Base-by-base conservation (phyloP, 257 asterid species). In the Fraxinus quadrangulata region DNA sequence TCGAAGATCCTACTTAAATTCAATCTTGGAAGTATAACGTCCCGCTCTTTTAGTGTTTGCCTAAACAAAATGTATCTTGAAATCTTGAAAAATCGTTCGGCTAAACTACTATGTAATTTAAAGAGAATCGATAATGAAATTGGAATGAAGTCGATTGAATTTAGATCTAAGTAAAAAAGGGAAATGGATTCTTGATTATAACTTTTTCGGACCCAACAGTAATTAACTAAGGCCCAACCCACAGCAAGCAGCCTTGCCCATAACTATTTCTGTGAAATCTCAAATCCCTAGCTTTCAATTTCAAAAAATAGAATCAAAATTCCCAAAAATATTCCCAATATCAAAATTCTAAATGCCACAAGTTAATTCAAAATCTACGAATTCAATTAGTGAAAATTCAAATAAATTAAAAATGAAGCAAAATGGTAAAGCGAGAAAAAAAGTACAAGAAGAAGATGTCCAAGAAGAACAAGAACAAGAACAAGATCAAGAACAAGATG, bases 401-500 rank as follows among this genome's bases (percentile, higher is more conserved):
- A 42, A 28, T 24, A 30, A 49, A 81, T 56, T 70, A 33, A 69
- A 65, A 40, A 85, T 85, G 91, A 91, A 89, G 86, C 89, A 84
- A 69, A 84, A 85, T 74, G 85, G 87, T 12, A 90, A 86, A 85
- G 75, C 88, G 36, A 90, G 84, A 33, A 88, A 79, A 30, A 84
- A 81, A 75, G 87, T 67, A 47, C 83, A 86, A 42, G 67, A 77
- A 61, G 91, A 87, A 61, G 90, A 82, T 39, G 51, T 81, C 1
- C 79, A 84, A 42, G 77, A 69, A n/a, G 90, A 85, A 0, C 82
- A 84, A 0, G 85, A 78, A 0, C 86, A 85, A 75, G 97, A 92
- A 78, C 97, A 90, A 0, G 85, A 78, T 0, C 86, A 85, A 75
- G 97, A 92, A 80, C 97, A 90, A 76, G 99, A 96, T 72, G 98